Evolutionary conservation across 352 stramenopile species (phyloP).

Genomic region (Phytophthora citrophthora): DNA sequence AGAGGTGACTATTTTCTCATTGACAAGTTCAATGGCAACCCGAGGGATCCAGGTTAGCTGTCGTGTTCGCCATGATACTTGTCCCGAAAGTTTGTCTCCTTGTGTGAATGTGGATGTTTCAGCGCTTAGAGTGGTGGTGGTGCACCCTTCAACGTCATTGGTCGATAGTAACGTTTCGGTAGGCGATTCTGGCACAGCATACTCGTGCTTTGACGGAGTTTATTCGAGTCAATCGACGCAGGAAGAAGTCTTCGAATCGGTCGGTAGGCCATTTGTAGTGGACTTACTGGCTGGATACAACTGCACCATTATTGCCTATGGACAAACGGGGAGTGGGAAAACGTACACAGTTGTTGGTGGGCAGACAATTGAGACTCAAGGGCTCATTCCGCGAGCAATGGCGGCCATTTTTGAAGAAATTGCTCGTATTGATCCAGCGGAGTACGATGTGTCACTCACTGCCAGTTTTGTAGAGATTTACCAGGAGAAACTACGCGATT

Average conservation of each 20-base stretch:
- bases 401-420: constrained; percentile 41
- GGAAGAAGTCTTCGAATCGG: constrained; percentile 45
- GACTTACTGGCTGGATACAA: constrained; percentile 71
- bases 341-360: constrained; percentile 61
- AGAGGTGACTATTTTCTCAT: neutral
- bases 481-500: constrained; percentile 66
- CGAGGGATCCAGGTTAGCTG: constrained; percentile 71
- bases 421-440: constrained; percentile 3
- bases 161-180: neutral
- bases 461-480: constrained; percentile 79
- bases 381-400: constrained; percentile 51
- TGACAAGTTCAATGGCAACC: constrained; percentile 29
- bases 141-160: neutral
- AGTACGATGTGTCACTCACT: constrained; percentile 45
- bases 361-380: constrained; percentile 18
- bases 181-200: constrained; percentile 9
- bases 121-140: constrained; percentile 7
- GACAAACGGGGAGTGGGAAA: constrained; percentile 76
- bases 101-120: constrained; percentile 22
- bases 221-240: constrained; percentile 49
- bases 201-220: constrained; percentile 56
- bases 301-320: constrained; percentile 77
- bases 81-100: neutral
- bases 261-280: constrained; percentile 56
- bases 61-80: constrained; percentile 42